Base-by-base conservation (phyloP, 345 rosid genomes). In the Limnanthes douglasii region DNA sequence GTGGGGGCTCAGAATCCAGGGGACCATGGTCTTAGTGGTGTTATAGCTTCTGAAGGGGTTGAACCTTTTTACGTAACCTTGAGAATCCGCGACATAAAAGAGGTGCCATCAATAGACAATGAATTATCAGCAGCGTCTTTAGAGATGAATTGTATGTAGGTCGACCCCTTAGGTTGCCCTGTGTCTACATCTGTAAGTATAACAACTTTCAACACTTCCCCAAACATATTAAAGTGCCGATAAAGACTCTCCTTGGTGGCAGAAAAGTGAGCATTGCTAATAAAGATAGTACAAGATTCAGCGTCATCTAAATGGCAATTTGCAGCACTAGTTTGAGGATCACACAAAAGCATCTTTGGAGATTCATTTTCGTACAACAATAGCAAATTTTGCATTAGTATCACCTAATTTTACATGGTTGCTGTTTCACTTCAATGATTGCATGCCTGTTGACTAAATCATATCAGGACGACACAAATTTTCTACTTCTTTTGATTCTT, bases 91-190 rank as follows among this genome's bases (percentile, higher is more conserved):
- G 96, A 81, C 99, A 92, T 70, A 48, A 85, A 92, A 9, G 96
- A 70, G 37, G 93, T 73, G 17, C 96, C 86, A 34, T 85, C 78
- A 29, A 90, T 63, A 40, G 94, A 61, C 39, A 78, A 45, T 24
- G 96, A 94, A 58, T 49, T 69, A 34, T 84, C 98, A 29, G 98
- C 96, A 7, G 98, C 73, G 27, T 80, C 98, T 59, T 63, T 84
- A 11, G 70, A 70, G 41, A 43, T 61, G 60, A 90, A 90, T 62
- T 90, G 96, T n/a, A 90, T 62, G 43, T 61, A 69, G 45, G 96
- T 94, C 48, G 96, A 85, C 99, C 99, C 99, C 59, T 53, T 72
- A 6, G 96, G 90, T 43, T 78, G 93, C 41, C 95, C 90, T 11
- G 96, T 85, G 15, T 85, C 69, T 21, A 86, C 81, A 57, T 92